A percentile compares a stretch with the other conserved stretches of the same genome.
phyloP scores from a whole-genome alignment of 2,329 filamentous ascomycete species.

The Aspergillus hortae region DNA sequence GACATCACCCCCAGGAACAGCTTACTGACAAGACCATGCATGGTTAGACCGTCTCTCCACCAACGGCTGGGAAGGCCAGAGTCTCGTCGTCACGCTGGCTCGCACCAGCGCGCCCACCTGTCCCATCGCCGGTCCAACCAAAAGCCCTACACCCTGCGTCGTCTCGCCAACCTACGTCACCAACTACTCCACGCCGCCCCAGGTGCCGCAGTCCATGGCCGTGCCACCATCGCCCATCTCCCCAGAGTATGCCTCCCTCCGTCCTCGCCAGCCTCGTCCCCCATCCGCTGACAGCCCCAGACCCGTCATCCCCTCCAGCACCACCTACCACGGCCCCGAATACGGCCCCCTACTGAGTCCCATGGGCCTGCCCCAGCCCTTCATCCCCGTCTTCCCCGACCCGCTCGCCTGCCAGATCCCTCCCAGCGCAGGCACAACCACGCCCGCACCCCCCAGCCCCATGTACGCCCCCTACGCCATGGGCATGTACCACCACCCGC shows the following conservation, averaged over 20 bases:
- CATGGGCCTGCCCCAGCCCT: constrained; percentile 22
- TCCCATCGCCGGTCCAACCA: constrained; percentile 42
- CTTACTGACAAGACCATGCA: neutral
- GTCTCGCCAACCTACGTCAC: constrained; percentile 25
- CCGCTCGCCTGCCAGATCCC: constrained; percentile 17
- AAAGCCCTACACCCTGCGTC: constrained; percentile 28
- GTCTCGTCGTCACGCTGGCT: constrained; percentile 38
- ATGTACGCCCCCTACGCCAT: neutral
- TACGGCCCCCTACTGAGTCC: constrained; percentile 22
- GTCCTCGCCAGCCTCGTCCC: too few species aligned
- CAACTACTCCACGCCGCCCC: constrained; percentile 33
- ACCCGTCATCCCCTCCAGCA: constrained; percentile 18
- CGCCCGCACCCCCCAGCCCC: constrained; percentile 1
- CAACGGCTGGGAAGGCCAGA: constrained; percentile 43
- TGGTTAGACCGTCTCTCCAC: constrained; percentile 37
- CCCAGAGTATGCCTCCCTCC: constrained; percentile 29
- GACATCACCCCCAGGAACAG: neutral
- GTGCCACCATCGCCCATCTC: constrained; percentile 33
- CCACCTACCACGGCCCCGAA: constrained; percentile 23
- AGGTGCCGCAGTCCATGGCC: constrained; percentile 23
- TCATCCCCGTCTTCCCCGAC: constrained; percentile 28
- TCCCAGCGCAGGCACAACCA: neutral
- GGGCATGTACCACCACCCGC: constrained; percentile 2
- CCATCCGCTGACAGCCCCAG: constrained; percentile 7
- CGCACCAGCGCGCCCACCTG: constrained; percentile 38